Evolutionary conservation across 2,329 filamentous ascomycete genomes (phyloP), one percentile per base, ranked within the genome.

Genomic region (Orbilia quercus): DNA sequence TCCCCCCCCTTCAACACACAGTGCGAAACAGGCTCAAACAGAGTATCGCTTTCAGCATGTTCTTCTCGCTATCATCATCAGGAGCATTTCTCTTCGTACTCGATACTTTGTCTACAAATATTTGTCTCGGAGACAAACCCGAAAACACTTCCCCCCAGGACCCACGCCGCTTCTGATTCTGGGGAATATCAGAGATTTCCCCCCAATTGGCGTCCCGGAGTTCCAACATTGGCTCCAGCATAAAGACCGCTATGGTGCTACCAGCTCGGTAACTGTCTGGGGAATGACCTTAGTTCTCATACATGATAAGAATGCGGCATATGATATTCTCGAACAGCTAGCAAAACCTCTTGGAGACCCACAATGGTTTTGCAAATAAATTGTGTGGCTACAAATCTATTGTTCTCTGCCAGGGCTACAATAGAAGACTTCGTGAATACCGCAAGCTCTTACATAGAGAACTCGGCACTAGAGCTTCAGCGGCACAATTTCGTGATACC

Each of bases 161-260:
- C 85, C 85, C 0, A 84, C 80, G 38, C 81, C 80, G 0, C 76
- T 83, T 5, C 83, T 84, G 0, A 12, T 86, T 0, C 28, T 86
- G 2, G 85, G 85, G 2, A 86, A 86, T 75, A 74, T 86, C 14
- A 72, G 75, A 0, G 84, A 86, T 72, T 77, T 86, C 9, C 84
- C 84, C 0, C 77, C 80, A 0, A 64, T 78, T 7, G 80, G 79
- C 0, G 74, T 74, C 40, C 80, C 79, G 7, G 82, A 83, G 57
- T 82, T 79, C 76, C 71, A 80, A 18, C 82, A 84, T 59, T 84
- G 82, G 82, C 62, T 81, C 0, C 78, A 83, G 47, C 80, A 82
- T 70, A 83, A 83, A 75, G 79, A 82, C 11, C 58, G 78, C 2
- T 82, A 82, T 69, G 81, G 81, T 77, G 79, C 79, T 0, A 80